Conservation (phyloP, 2,329 filamentous ascomycete species). For the Cercospora berteroae region DNA sequence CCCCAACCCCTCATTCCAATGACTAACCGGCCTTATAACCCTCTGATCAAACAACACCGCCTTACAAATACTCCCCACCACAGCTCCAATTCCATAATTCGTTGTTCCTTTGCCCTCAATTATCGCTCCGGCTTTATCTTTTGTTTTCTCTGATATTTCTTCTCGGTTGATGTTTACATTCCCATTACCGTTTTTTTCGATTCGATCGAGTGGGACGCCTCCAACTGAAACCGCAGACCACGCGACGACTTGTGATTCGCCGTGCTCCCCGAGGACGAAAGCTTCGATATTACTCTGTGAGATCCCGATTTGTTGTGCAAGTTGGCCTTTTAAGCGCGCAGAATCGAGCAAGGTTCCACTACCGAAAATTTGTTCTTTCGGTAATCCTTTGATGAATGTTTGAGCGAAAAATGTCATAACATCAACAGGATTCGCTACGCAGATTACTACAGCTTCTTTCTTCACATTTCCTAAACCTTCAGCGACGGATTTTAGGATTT, state of each 20-base stretch:
- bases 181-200: conserved; percentile 19
- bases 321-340: conserved; percentile 47
- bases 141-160: conserved; percentile 47
- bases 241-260: conserved; percentile 50
- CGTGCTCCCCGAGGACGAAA: conserved; percentile 52
- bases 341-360: conserved; percentile 56
- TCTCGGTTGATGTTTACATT: conserved; percentile 32
- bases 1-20: conserved; percentile 48
- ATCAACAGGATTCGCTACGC: conserved; percentile 58
- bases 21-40: conserved; percentile 50
- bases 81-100: conserved; percentile 51
- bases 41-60: conserved; percentile 52
- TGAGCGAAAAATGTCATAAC: conserved; percentile 53
- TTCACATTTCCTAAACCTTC: conserved; percentile 51
- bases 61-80: conserved; percentile 50
- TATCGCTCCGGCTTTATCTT: conserved; percentile 49
- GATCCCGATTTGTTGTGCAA: conserved; percentile 43
- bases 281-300: conserved; percentile 43
- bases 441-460: conserved; percentile 49
- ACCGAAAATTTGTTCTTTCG: conserved; percentile 51
- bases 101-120: conserved; percentile 53
- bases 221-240: conserved; percentile 48
- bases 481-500: conserved; percentile 50
- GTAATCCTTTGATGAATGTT: conserved; percentile 50
- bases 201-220: conserved; percentile 43